Conservation (phyloP, 2,329 filamentous ascomycete species). For the Bretziella fagacearum region DNA sequence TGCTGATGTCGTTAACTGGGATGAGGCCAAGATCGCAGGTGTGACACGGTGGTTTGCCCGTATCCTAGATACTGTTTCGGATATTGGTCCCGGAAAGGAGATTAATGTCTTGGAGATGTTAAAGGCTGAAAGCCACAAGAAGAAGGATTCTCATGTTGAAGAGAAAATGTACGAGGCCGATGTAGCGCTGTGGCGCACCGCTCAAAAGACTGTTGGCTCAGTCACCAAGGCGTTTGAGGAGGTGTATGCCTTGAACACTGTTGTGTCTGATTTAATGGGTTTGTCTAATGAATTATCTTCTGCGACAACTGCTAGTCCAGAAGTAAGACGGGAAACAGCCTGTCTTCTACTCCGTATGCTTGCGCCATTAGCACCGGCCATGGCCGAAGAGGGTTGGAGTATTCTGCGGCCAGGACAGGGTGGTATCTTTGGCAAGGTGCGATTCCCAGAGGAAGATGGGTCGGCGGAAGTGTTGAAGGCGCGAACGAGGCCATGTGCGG, state of each 20-base stretch:
- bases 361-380: conserved; percentile 63
- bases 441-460: conserved; percentile 43
- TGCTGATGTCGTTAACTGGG: conserved; percentile 72
- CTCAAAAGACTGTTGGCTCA: conserved; percentile 49
- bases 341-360: conserved; percentile 50
- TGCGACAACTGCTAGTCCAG: conserved; percentile 21
- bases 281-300: conserved; percentile 54
- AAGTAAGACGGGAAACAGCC: conserved; percentile 32
- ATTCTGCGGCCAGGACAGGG: conserved; percentile 27
- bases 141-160: conserved; percentile 18
- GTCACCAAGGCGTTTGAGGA: conserved; percentile 52
- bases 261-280: conserved; percentile 67
- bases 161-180: conserved; percentile 31
- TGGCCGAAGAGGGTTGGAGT: conserved; percentile 68
- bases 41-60: conserved; percentile 65
- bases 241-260: conserved; percentile 65
- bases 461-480: conserved; percentile 22
- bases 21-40: conserved; percentile 64
- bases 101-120: background rate
- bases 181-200: conserved; percentile 41
- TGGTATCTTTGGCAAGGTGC: conserved; percentile 29
- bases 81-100: conserved; percentile 7
- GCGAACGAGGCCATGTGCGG: conserved; percentile 38
- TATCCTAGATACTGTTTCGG: conserved; percentile 40
- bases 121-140: background rate